Base-by-base conservation (phyloP, 495 filamentous ascomycete species). In the Chlorociboria aeruginascens region DNA sequence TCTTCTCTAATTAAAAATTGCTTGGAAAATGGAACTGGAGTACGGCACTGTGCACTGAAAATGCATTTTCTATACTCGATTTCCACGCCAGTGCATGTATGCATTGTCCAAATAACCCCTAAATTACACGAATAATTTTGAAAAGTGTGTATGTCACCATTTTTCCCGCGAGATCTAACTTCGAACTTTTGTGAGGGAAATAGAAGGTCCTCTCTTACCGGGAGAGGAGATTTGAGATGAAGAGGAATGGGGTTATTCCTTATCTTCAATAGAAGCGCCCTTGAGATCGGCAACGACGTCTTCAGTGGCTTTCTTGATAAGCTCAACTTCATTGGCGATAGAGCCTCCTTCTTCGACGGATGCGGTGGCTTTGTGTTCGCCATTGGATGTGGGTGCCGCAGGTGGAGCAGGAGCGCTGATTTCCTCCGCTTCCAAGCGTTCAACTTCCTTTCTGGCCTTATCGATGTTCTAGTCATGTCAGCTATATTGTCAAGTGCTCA, bases 401-500 rank as follows among this genome's bases (percentile, higher is more conserved):
- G 63, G 46, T 20, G 62, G 61, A 13, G 34, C 40, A 11, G 55
- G 43, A 40, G 56, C 59, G 45, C 54, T 60, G 46, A 68, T 62
- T 50, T 74, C 74, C 54, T 75, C 74, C 12, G 74, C 71, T 57
- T 78, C 75, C n/a, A 81, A 63, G 16, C 68, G 66, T 61, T 76
- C 76, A 42, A 82, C 74, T 53, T 82, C 78, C 51, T 78, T 78
- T 65, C 75, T 71, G 32, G 77, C 77, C 57, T 81, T 86, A 14
- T 84, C 82, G 11, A 94, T 85, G 63, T 86, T 97, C 66, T 90
- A 77, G 63, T 67, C 73, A 51, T 40, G 12, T 58, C 31, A 54
- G 47, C 38, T 13, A 34, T 25, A 16, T 12, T 25, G 8, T 25
- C 35, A 10, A 39, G 14, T 20, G 39, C 20, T 29, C 43, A 7